Percentiles rank a stretch among this genome's conserved stretches.
Evolutionary conservation across 305 asterid genomes (phyloP).

Genomic region (Fraxinus ornus): DNA sequence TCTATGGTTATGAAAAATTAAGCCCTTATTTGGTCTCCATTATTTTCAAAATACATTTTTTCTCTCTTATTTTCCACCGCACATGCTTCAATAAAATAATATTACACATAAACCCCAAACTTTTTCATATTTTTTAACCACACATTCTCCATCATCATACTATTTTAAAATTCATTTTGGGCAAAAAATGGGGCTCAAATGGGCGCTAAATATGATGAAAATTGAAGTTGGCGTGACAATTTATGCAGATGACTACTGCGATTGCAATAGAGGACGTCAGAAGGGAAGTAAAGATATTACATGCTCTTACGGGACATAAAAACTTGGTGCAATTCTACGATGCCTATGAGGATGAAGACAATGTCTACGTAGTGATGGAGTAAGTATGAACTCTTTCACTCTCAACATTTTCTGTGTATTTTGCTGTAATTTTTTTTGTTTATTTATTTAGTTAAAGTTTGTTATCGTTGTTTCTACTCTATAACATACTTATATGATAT

Average conservation of each 20-base stretch:
- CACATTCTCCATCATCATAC: background rate
- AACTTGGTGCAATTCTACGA: slow-evolving; percentile 76
- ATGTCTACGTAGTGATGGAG: slow-evolving; percentile 83
- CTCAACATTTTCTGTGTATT: background rate
- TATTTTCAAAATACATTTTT: background rate
- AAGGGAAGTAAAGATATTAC: slow-evolving; percentile 75
- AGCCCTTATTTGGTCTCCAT: background rate
- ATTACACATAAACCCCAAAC: too few relatives aligned
- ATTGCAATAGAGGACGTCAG: slow-evolving; percentile 79
- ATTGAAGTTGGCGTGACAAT: background rate
- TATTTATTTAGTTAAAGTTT: background rate
- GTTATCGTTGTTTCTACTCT: background rate
- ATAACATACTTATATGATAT: background rate
- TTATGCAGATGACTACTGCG: slow-evolving; percentile 71
- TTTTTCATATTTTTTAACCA: background rate
- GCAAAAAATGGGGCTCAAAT: background rate
- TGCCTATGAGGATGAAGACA: slow-evolving; percentile 80
- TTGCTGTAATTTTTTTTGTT: background rate
- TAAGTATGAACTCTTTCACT: slow-evolving; percentile 40
- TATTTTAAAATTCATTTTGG: background rate
- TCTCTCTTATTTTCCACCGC: background rate
- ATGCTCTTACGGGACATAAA: slow-evolving; percentile 72
- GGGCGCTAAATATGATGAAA: background rate
- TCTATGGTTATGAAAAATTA: background rate
- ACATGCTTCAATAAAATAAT: background rate